phyloP scores from a whole-genome alignment of 768 basidiomycete species.

The Boletus tomentosulus region DNA sequence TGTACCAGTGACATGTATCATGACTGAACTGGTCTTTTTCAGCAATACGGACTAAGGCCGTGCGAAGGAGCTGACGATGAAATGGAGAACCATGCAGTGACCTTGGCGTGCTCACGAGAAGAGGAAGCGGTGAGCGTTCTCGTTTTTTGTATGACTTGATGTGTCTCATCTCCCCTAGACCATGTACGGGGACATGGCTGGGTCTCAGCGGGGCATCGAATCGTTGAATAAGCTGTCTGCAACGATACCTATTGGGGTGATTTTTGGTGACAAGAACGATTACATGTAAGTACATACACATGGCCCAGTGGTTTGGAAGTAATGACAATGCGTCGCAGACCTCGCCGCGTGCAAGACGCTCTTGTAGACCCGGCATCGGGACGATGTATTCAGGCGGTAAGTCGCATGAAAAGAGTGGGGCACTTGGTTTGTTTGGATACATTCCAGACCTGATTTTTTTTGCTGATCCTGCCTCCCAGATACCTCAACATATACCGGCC shows the following conservation, averaged over 20 bases:
- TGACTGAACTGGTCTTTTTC: neutral
- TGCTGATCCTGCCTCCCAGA: constrained; percentile 10
- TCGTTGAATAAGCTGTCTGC: constrained; percentile 40
- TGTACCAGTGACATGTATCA: neutral
- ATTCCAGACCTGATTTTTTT: no score
- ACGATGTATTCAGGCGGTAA: constrained; percentile 21
- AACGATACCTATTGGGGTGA: constrained; percentile 46
- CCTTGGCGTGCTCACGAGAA: constrained; percentile 42
- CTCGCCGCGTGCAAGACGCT: constrained; percentile 30
- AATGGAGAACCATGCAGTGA: constrained; percentile 36
- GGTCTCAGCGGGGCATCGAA: constrained; percentile 49
- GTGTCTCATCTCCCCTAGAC: constrained; percentile 7
- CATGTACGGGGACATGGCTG: constrained; percentile 61
- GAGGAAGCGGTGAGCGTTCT: constrained; percentile 50
- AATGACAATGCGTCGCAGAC: constrained; percentile 16
- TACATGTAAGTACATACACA: constrained; percentile 40
- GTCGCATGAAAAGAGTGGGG: constrained; percentile 25
- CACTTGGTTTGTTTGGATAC: constrained; percentile 28
- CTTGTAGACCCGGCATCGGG: constrained; percentile 25
- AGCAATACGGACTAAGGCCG: constrained; percentile 47
- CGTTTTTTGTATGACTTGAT: neutral
- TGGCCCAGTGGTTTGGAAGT: neutral
- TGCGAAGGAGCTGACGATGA: constrained; percentile 30
- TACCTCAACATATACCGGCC: constrained; percentile 26
- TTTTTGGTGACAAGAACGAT: constrained; percentile 49